Evolutionary conservation across 2,329 filamentous ascomycete genomes (phyloP).

Genomic region (Colletotrichum camelliae): DNA sequence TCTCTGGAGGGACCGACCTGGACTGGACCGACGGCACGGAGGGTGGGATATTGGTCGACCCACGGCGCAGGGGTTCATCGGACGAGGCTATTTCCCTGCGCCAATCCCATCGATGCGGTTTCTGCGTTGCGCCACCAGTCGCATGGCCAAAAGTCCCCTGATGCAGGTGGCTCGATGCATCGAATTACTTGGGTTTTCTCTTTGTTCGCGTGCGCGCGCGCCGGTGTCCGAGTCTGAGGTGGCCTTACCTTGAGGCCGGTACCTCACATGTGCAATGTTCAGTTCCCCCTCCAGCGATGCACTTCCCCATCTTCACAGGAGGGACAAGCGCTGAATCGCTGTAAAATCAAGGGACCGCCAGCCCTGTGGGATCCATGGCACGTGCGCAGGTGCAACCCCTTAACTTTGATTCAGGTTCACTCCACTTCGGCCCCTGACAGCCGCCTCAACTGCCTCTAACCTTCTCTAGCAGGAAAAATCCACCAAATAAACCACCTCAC

Average conservation of each 20-base stretch:
- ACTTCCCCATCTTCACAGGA: not conserved
- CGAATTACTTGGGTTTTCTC: not conserved
- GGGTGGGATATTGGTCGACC: slow-evolving; percentile 6
- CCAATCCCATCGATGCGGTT: slow-evolving; percentile 5
- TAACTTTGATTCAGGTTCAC: slow-evolving; percentile 6
- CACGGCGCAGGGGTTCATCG: slow-evolving; percentile 9
- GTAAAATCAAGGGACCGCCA: not conserved
- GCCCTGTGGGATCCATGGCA: slow-evolving; percentile 13
- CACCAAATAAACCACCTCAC: not conserved
- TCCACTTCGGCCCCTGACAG: not conserved
- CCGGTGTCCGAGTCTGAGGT: not conserved
- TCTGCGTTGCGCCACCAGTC: not conserved
- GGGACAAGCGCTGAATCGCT: not conserved
- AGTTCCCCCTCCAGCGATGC: no score
- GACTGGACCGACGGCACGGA: not conserved
- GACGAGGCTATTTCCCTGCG: slow-evolving; percentile 5
- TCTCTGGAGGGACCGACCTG: not conserved
- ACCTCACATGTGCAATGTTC: no score
- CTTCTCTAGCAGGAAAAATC: not conserved
- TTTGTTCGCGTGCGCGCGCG: not conserved
- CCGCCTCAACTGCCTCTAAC: not conserved
- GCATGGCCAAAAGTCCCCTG: not conserved
- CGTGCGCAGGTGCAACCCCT: slow-evolving; percentile 12
- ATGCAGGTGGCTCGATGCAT: not conserved
- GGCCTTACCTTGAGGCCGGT: not conserved